These are phyloP conservation scores for Ganoderma meredithae DNA, from an alignment of 1,284 basidiomycete genomes.

Conservation along the genomic window DNA sequence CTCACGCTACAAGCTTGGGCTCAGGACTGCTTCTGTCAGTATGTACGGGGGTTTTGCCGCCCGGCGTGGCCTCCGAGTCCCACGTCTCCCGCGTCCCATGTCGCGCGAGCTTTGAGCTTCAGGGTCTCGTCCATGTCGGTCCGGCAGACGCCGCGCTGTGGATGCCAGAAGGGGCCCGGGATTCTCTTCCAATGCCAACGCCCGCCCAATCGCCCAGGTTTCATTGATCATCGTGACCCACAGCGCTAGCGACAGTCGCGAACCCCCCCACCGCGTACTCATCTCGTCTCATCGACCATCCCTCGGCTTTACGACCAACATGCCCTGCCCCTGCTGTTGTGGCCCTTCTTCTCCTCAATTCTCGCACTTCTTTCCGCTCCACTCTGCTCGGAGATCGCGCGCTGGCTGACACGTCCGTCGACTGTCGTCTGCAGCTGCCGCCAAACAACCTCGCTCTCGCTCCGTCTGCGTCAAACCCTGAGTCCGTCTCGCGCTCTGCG, in stretches of 20 bases:
- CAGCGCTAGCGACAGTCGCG: background rate
- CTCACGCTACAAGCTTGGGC: no score
- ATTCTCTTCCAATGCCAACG: background rate
- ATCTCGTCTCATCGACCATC: background rate
- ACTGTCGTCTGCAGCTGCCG: background rate
- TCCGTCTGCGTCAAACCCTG: background rate
- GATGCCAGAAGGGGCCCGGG: background rate
- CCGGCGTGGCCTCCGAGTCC: background rate
- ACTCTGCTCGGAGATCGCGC: background rate
- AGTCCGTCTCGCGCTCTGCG: background rate
- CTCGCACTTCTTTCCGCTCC: background rate
- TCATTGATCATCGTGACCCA: conserved; percentile 1
- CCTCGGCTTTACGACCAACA: background rate
- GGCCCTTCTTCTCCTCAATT: background rate
- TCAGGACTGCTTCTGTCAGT: background rate
- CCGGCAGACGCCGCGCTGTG: conserved; percentile 3
- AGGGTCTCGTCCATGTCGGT: background rate
- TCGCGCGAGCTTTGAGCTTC: background rate
- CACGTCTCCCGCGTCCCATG: background rate
- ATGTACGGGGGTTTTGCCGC: background rate
- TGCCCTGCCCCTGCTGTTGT: background rate
- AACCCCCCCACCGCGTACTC: background rate
- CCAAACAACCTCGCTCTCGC: background rate
- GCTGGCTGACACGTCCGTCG: no score
- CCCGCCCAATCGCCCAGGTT: conserved; percentile 1